A percentile compares a stretch with the other conserved stretches of the same genome.
phyloP scores from a whole-genome alignment of 768 basidiomycete species.

The Termitomyces sp. region DNA sequence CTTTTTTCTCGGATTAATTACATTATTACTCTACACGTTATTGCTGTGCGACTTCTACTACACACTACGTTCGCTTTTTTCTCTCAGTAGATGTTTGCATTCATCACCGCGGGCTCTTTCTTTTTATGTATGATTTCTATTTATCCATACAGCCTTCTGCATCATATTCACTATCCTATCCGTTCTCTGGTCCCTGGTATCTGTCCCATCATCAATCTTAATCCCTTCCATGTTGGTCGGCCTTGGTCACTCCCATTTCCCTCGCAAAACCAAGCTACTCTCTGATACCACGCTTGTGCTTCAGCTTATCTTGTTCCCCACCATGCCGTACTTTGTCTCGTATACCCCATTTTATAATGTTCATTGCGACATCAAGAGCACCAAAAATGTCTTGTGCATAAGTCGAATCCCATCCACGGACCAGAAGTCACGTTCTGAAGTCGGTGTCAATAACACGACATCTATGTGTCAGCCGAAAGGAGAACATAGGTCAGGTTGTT shows the following conservation, averaged over 20 bases:
- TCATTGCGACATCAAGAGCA: not conserved
- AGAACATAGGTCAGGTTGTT: not conserved
- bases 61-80: constrained; percentile 8
- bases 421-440: not conserved
- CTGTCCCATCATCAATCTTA: constrained; percentile 12
- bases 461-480: constrained; percentile 6
- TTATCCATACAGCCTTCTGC: constrained; percentile 5
- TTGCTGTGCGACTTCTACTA: constrained; percentile 3
- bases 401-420: not conserved
- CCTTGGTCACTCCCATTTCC: not conserved
- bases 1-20: constrained; percentile 4
- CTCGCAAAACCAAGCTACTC: not conserved
- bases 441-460: not conserved
- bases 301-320: not conserved
- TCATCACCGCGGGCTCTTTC: constrained; percentile 4
- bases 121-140: constrained; percentile 14
- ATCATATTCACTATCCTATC: constrained; percentile 6
- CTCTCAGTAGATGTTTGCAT: constrained; percentile 10
- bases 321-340: not conserved
- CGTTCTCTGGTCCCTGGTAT: constrained; percentile 1
- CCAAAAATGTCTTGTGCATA: not conserved
- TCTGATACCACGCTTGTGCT: not conserved
- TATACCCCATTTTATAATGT: not conserved
- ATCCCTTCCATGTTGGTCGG: constrained; percentile 8
- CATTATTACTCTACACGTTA: constrained; percentile 6